Evolutionary conservation across 2,329 filamentous ascomycete species (phyloP), one percentile per base, ranked within the genome.

Genomic region (Ceratocystis smalleyi): DNA sequence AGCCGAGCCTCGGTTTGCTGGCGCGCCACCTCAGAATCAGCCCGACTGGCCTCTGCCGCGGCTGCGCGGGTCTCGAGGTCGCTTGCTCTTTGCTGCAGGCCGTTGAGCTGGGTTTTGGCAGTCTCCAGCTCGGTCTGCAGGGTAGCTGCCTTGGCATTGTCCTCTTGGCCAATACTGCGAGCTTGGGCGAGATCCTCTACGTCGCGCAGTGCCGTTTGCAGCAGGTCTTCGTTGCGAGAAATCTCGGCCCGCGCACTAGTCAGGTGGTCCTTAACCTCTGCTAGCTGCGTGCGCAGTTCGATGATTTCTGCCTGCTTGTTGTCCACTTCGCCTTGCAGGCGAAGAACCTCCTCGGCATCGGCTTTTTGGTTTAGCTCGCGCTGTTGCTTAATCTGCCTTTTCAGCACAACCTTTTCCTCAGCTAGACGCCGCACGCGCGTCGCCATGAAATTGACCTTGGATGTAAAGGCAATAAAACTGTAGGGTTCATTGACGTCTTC

Each of bases 321-420:
- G 32, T 67, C 67, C 2, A 67, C 51, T 24, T 67, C 67, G 17
- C 55, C 55, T 47, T 66, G 65, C n/a, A 62, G 59, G n/a, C 65
- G 54, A 12, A 67, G 35, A 35, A 87, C 85, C 70, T 85, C 83
- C 67, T 85, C 81, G 22, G 82, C 79, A 68, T 95, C 90, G 0
- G 89, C 91, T 71, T 91, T 91, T 76, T 81, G 91, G 75, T 95
- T 95, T 65, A 96, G 81, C 71, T 95, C 90, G 66, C 91, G 87
- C 75, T 97, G 92, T 72, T 97, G 91, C 75, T 95, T 92, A 70
- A 96, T 92, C 73, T 97, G 91, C 54, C 91, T 84, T 70, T 92
- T 87, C 7, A 97, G 80, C 24, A 96, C 91, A 60, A 84, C 83
- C 72, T 96, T 95, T 72, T 97, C 91, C 69, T 96, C 89, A 67